phyloP scores from a whole-genome alignment of 1,284 basidiomycete species.

The Ustilago loliicola region DNA sequence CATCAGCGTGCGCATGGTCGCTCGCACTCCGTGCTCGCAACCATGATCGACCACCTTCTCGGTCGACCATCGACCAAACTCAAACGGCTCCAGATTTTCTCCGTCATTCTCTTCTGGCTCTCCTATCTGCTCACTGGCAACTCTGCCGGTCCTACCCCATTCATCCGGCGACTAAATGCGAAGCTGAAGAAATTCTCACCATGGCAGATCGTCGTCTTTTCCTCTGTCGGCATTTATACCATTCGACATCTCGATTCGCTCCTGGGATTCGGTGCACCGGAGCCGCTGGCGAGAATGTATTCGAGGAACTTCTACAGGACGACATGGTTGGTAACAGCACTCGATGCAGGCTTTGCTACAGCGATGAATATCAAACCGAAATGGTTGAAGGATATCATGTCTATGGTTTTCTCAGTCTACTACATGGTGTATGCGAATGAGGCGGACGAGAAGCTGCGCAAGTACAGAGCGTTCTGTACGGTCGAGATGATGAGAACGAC shows the following conservation, averaged over 20 bases:
- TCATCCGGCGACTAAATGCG: conserved; percentile 41
- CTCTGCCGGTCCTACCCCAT: conserved; percentile 51
- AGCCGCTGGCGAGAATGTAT: conserved; percentile 85
- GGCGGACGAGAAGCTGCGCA: conserved; percentile 86
- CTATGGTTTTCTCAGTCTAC: conserved; percentile 81
- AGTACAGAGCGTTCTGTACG: conserved; percentile 90
- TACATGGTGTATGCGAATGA: conserved; percentile 94
- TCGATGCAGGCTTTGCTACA: conserved; percentile 97
- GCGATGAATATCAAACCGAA: conserved; percentile 93
- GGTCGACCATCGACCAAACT: conserved; percentile 64
- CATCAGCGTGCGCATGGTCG: too few species aligned
- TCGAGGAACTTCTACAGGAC: conserved; percentile 93
- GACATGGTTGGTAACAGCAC: conserved; percentile 87
- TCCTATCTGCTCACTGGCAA: conserved; percentile 48
- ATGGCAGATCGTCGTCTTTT: conserved; percentile 91
- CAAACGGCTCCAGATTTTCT: conserved; percentile 60
- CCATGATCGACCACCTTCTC: conserved; percentile 66
- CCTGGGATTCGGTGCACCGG: conserved; percentile 87
- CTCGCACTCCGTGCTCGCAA: too few species aligned
- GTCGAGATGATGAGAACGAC: conserved; percentile 94
- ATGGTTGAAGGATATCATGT: conserved; percentile 84
- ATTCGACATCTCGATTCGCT: conserved; percentile 88
- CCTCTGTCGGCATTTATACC: conserved; percentile 86
- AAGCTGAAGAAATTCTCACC: conserved; percentile 80
- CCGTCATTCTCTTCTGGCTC: conserved; percentile 61